Evolutionary conservation across 164 flowering plant species (phyloP).

Genomic region (Annona cherimola): DNA sequence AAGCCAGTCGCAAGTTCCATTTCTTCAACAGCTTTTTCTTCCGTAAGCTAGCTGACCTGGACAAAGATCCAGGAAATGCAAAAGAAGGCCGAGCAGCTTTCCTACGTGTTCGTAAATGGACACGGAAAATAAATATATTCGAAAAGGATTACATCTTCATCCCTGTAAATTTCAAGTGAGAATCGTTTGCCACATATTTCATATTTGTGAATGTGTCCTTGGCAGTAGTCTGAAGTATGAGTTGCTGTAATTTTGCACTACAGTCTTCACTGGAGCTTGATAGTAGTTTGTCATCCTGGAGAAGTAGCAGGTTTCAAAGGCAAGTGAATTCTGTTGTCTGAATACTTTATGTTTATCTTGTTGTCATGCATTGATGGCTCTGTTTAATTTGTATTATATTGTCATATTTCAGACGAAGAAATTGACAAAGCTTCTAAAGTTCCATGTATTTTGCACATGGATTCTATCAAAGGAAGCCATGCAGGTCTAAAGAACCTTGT

Average conservation of each 20-base stretch:
- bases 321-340: conserved; percentile 15
- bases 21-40: conserved; percentile 96
- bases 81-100: conserved; percentile 87
- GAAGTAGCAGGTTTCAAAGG: conserved; percentile 62
- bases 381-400: conserved; percentile 6
- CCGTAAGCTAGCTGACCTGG: conserved; percentile 85
- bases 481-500: conserved; percentile 68
- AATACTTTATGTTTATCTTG: neutral
- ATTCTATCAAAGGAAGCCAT: conserved; percentile 91
- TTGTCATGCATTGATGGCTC: neutral
- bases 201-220: neutral
- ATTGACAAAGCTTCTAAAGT: conserved; percentile 35
- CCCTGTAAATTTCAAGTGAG: conserved; percentile 95
- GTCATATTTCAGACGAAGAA: conserved; percentile 46
- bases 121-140: conserved; percentile 85
- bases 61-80: conserved; percentile 71
- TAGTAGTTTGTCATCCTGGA: conserved; percentile 88
- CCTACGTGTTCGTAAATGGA: conserved; percentile 94
- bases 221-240: neutral
- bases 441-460: conserved; percentile 96
- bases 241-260: conserved; percentile 11
- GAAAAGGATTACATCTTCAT: conserved; percentile 84
- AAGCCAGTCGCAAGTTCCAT: conserved; percentile 54
- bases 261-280: conserved; percentile 96
- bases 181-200: neutral